Conservation (phyloP, 768 basidiomycete species). For the Collybia sp. region DNA sequence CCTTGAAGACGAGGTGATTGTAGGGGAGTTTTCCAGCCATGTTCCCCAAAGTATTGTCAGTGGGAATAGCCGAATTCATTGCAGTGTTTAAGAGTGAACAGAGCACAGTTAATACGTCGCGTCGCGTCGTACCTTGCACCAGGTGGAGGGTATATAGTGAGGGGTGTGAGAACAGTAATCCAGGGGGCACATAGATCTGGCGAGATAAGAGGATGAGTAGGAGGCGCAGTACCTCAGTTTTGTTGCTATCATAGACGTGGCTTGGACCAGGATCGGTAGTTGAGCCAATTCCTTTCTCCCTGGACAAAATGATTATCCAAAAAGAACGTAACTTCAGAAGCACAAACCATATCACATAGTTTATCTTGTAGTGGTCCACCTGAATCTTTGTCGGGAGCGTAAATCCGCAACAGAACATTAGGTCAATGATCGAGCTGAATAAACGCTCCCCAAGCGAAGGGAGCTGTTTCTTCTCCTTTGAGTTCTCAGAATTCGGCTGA, state of each 20-base stretch:
- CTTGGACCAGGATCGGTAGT: constrained; percentile 66
- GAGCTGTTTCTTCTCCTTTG: constrained; percentile 38
- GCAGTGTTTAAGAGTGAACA: constrained; percentile 93
- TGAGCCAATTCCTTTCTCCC: constrained; percentile 96
- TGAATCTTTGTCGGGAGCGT: constrained; percentile 78
- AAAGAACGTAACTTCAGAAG: not conserved
- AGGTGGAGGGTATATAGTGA: constrained; percentile 76
- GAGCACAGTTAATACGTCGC: constrained; percentile 84
- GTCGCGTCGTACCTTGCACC: constrained; percentile 69
- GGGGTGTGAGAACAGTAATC: constrained; percentile 64
- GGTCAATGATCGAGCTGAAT: constrained; percentile 75
- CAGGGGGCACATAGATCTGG: constrained; percentile 80
- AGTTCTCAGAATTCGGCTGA: constrained; percentile 11
- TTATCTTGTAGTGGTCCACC: constrained; percentile 76
- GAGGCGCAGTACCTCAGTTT: constrained; percentile 85
- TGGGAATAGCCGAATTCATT: constrained; percentile 59
- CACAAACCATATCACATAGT: constrained; percentile 85
- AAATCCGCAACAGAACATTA: constrained; percentile 92
- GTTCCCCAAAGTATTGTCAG: constrained; percentile 51
- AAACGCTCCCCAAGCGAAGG: constrained; percentile 83
- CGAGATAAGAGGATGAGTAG: constrained; percentile 85
- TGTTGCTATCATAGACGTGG: constrained; percentile 70
- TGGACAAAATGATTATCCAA: constrained; percentile 19
- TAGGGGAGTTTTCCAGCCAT: constrained; percentile 82
- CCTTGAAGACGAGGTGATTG: constrained; percentile 86